Conservation (phyloP, 169 alveolate species). For the Cryptosporidium sp. region DNA sequence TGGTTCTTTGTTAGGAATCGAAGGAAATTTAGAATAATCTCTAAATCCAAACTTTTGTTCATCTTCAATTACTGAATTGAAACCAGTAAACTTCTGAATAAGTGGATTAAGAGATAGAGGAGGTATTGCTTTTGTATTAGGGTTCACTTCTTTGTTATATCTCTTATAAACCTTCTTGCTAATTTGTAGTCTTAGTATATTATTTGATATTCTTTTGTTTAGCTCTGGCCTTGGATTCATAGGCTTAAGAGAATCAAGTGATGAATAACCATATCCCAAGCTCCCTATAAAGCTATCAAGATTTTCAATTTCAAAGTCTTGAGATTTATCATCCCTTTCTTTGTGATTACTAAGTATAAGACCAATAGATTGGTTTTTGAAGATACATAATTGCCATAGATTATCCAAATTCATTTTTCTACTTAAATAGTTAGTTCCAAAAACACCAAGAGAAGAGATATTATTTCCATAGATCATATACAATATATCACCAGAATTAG, state of each 20-base stretch:
- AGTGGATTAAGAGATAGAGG: conserved; percentile 24
- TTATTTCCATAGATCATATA: conserved; percentile 55
- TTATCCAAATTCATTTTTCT: conserved; percentile 33
- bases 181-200: conserved; percentile 1
- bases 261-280: conserved; percentile 52
- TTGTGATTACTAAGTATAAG: background rate
- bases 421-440: conserved; percentile 46
- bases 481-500: background rate
- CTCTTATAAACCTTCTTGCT: conserved; percentile 36
- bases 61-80: background rate
- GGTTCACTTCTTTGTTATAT: conserved; percentile 27
- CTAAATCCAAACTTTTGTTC: conserved; percentile 5
- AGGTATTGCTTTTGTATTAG: background rate
- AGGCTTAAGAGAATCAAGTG: conserved; percentile 38
- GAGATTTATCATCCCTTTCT: background rate
- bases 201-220: conserved; percentile 10
- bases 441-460: conserved; percentile 42
- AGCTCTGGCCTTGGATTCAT: conserved; percentile 69
- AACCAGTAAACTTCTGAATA: background rate
- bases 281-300: conserved; percentile 57
- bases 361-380: conserved; percentile 11
- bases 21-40: conserved; percentile 42
- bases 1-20: conserved; percentile 41
- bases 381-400: conserved; percentile 8
- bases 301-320: conserved; percentile 13